Percentiles rank a stretch among this genome's conserved stretches.
Evolutionary conservation across 768 basidiomycete species (phyloP).

Genomic region (Podaxis pistillaris): DNA sequence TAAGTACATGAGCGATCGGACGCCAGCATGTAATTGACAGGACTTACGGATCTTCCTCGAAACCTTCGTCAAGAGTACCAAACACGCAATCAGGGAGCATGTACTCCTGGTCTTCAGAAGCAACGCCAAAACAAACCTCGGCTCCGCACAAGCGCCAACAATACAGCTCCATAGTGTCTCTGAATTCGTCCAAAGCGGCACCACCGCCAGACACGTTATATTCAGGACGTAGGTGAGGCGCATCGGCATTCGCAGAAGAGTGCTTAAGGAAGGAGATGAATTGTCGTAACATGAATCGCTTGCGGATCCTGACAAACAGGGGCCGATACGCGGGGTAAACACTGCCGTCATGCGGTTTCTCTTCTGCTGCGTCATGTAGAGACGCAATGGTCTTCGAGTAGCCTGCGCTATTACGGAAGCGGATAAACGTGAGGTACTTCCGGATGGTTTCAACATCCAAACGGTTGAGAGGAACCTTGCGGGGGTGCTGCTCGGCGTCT

Average conservation of each 20-base stretch:
- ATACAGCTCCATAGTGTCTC: conserved; percentile 36
- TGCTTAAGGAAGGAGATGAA: conserved; percentile 33
- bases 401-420: conserved; percentile 53
- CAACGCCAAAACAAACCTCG: conserved; percentile 54
- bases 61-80: conserved; percentile 51
- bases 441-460: conserved; percentile 36
- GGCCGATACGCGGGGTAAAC: conserved; percentile 29
- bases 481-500: conserved; percentile 19
- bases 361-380: conserved; percentile 21
- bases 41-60: conserved; percentile 40
- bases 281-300: conserved; percentile 29
- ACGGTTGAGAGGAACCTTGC: conserved; percentile 27
- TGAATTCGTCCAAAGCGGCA: conserved; percentile 25
- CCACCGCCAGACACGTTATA: conserved; percentile 7
- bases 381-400: conserved; percentile 41
- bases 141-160: conserved; percentile 49
- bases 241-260: conserved; percentile 16
- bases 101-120: conserved; percentile 54
- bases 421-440: conserved; percentile 52
- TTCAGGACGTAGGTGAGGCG: conserved; percentile 14
- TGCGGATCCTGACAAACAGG: conserved; percentile 28
- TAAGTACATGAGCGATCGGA: background rate
- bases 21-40: background rate
- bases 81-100: conserved; percentile 54
- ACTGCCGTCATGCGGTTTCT: conserved; percentile 20